These are phyloP conservation scores for Turritis glabra DNA, from an alignment of 345 rosid genomes.

Conservation along the genomic window DNA sequence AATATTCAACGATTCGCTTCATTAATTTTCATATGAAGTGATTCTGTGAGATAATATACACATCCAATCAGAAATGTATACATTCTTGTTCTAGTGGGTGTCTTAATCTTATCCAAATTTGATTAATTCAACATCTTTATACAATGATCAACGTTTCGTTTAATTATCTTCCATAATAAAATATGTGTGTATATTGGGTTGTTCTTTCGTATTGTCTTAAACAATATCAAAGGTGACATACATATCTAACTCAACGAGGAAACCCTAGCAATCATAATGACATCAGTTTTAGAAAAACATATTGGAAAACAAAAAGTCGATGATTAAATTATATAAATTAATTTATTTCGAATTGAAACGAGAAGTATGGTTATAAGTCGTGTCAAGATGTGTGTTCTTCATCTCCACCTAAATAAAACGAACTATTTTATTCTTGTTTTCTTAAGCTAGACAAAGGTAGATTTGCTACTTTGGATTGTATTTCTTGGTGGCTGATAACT, in stretches of 20 bases:
- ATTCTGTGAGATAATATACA: neutral
- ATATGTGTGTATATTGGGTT: slow-evolving; percentile 15
- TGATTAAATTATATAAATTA: neutral
- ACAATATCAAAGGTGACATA: slow-evolving; percentile 33
- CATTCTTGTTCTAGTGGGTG: slow-evolving; percentile 17
- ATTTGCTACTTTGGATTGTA: slow-evolving; percentile 30
- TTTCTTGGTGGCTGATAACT: slow-evolving; percentile 46
- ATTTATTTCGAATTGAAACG: slow-evolving; percentile 7
- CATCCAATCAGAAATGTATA: slow-evolving; percentile 15
- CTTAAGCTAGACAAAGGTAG: slow-evolving; percentile 21
- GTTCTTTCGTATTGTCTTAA: slow-evolving; percentile 36
- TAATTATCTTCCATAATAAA: slow-evolving; percentile 15
- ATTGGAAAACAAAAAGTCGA: neutral
- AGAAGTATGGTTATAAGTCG: slow-evolving; percentile 41
- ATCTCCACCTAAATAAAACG: slow-evolving; percentile 37
- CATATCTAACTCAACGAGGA: slow-evolving; percentile 12
- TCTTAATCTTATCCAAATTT: slow-evolving; percentile 35
- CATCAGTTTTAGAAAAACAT: neutral
- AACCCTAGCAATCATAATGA: slow-evolving; percentile 20
- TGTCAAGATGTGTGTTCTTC: slow-evolving; percentile 44
- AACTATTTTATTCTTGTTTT: slow-evolving; percentile 23
- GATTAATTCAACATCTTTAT: slow-evolving; percentile 20
- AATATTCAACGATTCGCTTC: neutral
- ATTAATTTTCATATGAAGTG: neutral
- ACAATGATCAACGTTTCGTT: slow-evolving; percentile 23